phyloP scores from a whole-genome alignment of 306 rosid genomes.

The Glycyrrhiza uralensis region DNA sequence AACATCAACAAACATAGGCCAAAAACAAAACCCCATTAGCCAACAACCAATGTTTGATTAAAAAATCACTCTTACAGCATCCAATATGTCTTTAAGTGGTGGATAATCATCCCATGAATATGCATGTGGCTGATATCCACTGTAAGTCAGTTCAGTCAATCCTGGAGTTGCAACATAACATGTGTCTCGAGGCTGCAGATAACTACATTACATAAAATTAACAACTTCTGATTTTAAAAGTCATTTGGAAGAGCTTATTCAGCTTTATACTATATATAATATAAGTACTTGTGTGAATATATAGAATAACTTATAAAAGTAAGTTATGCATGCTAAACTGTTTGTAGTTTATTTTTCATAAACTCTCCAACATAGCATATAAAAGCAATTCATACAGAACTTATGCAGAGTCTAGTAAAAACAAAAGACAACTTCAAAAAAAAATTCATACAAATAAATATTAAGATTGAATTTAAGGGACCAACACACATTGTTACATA shows the following conservation, averaged over 20 bases:
- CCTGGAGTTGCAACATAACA: conserved; percentile 91
- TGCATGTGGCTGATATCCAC: conserved; percentile 81
- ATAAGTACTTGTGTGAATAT: too few relatives aligned
- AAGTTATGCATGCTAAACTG: too few relatives aligned
- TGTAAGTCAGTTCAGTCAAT: conserved; percentile 65
- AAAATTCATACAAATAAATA: neutral
- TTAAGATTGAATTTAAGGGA: too few relatives aligned
- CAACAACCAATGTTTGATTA: conserved; percentile 10
- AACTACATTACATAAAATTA: conserved; percentile 9
- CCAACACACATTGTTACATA: neutral
- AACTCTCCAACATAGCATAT: too few relatives aligned
- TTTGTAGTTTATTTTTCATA: too few relatives aligned
- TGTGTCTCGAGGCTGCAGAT: conserved; percentile 81
- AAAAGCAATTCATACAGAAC: too few relatives aligned
- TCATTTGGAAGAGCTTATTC: too few relatives aligned
- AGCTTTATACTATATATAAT: too few relatives aligned
- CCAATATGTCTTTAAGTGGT: conserved; percentile 65
- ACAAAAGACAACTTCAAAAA: too few relatives aligned
- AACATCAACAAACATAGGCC: neutral
- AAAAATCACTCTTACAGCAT: conserved; percentile 52
- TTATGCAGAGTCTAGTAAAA: too few relatives aligned
- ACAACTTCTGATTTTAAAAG: neutral
- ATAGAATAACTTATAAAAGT: too few relatives aligned
- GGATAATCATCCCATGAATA: conserved; percentile 88
- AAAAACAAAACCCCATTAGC: neutral